Evolutionary conservation across 148 eudicot genomes (phyloP).

Genomic region (Nyssa sinensis): DNA sequence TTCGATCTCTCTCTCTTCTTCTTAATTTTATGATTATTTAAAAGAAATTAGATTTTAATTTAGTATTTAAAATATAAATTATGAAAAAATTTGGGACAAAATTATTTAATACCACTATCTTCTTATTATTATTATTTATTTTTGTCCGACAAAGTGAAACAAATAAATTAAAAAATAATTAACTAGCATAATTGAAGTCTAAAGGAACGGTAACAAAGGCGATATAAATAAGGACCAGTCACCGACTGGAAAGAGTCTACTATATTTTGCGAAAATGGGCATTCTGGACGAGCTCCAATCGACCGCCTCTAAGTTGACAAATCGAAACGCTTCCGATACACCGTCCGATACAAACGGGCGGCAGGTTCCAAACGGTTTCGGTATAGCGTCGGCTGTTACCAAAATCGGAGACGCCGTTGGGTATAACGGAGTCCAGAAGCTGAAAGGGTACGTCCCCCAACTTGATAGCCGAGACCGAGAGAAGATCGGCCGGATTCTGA

Average conservation of each 20-base stretch:
- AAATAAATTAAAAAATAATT: too few species aligned
- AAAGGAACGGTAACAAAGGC: too few species aligned
- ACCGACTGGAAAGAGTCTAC: background rate
- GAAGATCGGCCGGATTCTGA: slow-evolving; percentile 20
- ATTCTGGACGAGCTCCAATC: slow-evolving; percentile 24
- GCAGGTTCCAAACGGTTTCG: background rate
- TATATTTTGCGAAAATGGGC: slow-evolving; percentile 8
- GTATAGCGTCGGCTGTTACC: background rate
- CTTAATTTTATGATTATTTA: too few species aligned
- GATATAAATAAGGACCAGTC: background rate
- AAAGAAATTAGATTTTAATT: too few species aligned
- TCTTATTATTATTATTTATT: too few species aligned
- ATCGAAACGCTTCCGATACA: background rate
- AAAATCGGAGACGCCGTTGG: slow-evolving; percentile 12
- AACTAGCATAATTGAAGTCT: too few species aligned
- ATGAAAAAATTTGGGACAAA: too few species aligned
- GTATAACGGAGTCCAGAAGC: slow-evolving; percentile 10
- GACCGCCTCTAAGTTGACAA: slow-evolving; percentile 2
- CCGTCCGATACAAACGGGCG: background rate
- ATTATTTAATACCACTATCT: too few species aligned
- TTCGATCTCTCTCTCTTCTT: too few species aligned
- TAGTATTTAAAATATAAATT: too few species aligned
- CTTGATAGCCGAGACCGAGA: slow-evolving; percentile 23
- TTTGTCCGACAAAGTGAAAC: too few species aligned
- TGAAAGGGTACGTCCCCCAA: slow-evolving; percentile 7